Evolutionary conservation across 1,139 yeast genomes (phyloP).

Genomic region (Lodderomyces orthopsilosis): DNA sequence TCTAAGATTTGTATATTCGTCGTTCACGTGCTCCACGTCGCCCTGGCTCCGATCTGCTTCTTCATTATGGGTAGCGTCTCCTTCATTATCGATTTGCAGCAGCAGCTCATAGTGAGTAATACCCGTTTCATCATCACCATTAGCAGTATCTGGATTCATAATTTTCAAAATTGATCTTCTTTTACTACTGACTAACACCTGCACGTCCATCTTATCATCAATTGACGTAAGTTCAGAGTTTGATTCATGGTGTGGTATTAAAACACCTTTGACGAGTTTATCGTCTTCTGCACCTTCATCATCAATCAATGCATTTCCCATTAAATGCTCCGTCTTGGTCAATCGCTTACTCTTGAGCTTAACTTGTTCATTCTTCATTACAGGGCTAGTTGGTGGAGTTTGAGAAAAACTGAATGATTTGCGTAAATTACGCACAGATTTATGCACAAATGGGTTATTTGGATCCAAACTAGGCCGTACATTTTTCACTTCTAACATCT

Average conservation of each 20-base stretch:
- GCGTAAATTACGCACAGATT: slow-evolving; percentile 10
- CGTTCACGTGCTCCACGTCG: slow-evolving; percentile 6
- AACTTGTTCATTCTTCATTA: slow-evolving; percentile 11
- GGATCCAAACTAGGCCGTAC: slow-evolving; percentile 3
- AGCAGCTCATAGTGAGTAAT: neutral
- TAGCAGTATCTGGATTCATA: slow-evolving; percentile 53
- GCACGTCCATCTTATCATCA: slow-evolving; percentile 60
- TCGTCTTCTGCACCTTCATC: slow-evolving; percentile 7
- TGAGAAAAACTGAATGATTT: slow-evolving; percentile 23
- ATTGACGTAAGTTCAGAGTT: slow-evolving; percentile 23
- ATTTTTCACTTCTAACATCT: slow-evolving; percentile 1
- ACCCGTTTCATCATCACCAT: slow-evolving; percentile 3
- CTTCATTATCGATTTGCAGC: neutral
- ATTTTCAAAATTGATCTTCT: slow-evolving; percentile 61
- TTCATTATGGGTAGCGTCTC: neutral
- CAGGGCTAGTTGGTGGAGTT: slow-evolving; percentile 16
- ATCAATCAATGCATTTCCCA: slow-evolving; percentile 10
- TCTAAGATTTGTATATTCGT: slow-evolving; percentile 15
- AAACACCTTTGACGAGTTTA: neutral
- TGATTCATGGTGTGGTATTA: slow-evolving; percentile 6
- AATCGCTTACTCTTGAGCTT: slow-evolving; percentile 11
- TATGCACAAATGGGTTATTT: slow-evolving; percentile 5
- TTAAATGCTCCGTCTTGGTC: slow-evolving; percentile 13
- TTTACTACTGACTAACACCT: slow-evolving; percentile 70
- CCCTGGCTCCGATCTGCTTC: neutral